Conservation (phyloP, 768 basidiomycete genomes). For the Mycena haematopus region DNA sequence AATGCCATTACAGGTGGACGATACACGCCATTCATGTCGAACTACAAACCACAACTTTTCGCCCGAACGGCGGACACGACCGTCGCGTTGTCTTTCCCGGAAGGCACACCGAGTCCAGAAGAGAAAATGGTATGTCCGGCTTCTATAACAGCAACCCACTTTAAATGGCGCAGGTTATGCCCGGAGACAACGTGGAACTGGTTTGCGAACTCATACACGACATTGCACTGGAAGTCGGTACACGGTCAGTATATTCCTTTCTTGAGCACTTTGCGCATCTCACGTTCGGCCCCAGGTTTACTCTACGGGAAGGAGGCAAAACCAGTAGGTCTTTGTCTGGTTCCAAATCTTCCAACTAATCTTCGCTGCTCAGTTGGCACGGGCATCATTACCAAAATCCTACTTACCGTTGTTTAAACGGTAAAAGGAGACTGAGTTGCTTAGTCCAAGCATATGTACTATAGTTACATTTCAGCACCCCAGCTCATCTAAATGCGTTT, state of each 20-base stretch:
- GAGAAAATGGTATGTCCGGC: conserved; percentile 78
- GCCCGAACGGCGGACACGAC: conserved; percentile 96
- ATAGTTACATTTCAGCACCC: conserved; percentile 21
- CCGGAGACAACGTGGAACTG: conserved; percentile 97
- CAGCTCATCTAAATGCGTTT: conserved; percentile 26
- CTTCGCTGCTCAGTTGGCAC: conserved; percentile 73
- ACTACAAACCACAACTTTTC: conserved; percentile 96
- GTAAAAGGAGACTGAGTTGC: neutral
- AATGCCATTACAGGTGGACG: conserved; percentile 63
- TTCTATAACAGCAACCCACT: neutral
- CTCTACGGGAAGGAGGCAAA: conserved; percentile 92
- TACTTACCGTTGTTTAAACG: conserved; percentile 44
- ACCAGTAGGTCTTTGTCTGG: conserved; percentile 64
- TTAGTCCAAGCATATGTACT: conserved; percentile 25
- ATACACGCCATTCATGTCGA: conserved; percentile 89
- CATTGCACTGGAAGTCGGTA: conserved; percentile 88
- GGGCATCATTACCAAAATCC: conserved; percentile 89
- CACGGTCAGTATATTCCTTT: conserved; percentile 54
- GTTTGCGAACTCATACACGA: conserved; percentile 83
- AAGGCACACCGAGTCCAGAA: conserved; percentile 76
- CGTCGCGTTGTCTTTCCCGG: conserved; percentile 83
- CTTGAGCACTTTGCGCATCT: conserved; percentile 1
- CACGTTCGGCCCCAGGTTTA: conserved; percentile 60
- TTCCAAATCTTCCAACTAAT: conserved; percentile 15
- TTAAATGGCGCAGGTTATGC: conserved; percentile 73